Conservation (phyloP, 257 asterid species). For the Solanum verrucosum region DNA sequence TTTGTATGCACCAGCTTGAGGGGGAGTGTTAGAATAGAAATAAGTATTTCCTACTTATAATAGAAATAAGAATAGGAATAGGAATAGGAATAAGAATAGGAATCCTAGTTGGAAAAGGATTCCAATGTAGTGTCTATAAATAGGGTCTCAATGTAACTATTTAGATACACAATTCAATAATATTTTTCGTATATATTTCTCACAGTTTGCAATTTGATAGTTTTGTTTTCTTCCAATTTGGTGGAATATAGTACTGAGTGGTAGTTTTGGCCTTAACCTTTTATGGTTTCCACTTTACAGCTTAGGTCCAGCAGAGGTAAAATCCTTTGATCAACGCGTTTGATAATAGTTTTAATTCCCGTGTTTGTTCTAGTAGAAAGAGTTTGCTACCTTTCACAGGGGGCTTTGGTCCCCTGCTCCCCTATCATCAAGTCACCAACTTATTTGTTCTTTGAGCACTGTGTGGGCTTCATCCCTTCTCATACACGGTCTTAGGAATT, state of each 20-base stretch:
- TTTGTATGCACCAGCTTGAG: no score
- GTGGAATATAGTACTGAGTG: neutral
- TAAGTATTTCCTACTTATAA: no score
- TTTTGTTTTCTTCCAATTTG: neutral
- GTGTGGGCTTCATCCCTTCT: neutral
- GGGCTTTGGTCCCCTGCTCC: neutral
- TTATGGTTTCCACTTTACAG: neutral
- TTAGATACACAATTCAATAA: no score
- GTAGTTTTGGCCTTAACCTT: neutral
- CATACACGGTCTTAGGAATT: neutral
- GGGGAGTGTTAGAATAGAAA: no score
- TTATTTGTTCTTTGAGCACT: neutral
- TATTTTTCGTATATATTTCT: no score
- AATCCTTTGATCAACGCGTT: neutral
- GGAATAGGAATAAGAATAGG: no score
- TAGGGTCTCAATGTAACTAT: no score
- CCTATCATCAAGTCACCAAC: neutral
- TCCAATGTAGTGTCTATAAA: no score
- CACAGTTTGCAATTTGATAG: neutral
- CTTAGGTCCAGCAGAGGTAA: neutral
- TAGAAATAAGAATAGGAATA: no score
- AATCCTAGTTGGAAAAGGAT: no score
- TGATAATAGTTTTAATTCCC: neutral
- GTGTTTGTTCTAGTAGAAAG: neutral
- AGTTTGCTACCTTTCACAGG: neutral